Evolutionary conservation across 768 basidiomycete species (phyloP), one percentile per base, ranked within the genome.

Genomic region (Suillus bovinus): DNA sequence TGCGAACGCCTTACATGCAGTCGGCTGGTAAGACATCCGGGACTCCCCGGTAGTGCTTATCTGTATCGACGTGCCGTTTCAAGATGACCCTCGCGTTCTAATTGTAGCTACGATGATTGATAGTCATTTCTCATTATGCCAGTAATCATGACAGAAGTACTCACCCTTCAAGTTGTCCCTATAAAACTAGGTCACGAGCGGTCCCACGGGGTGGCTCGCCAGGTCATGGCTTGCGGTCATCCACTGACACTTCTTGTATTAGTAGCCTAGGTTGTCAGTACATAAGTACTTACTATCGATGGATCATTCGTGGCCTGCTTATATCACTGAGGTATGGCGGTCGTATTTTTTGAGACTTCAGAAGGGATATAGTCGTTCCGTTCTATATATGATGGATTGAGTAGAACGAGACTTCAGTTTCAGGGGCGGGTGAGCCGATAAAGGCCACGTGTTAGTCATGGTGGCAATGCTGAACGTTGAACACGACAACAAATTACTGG

Each of bases 401-500:
- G 44, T 13, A 11, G 10, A 6, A 46, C 5, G 5, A 24, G 22
- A 41, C 7, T 17, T 13, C 38, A 6, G 38, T 1, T 5, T 39
- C 38, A 39, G 39, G 33, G 33, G 33, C 33, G 8, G 33, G 33
- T 34, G 33, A 34, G 6, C 33, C 33, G 33, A 34, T 44, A 44
- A 39, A 31, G 50, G 50, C 50, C 50, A 52, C 50, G 50, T 52
- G 50, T 13, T 31, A 52, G 22, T 46, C 5, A 5, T 24, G 44
- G 29, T 52, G 50, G 50, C 50, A 52, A 31, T 52, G 20, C 29
- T 31, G 31, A 52, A 47, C 14, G 14, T 27, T 24, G 6, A 47
- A 52, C 50, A 52, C 50, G 31, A n/a, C 50, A 20, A 31, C 29
- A 52, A 93, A 93, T 91, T 91, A 93, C 47, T 29, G n/a, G n/a